Percentiles rank a stretch among this genome's conserved stretches.
phyloP scores from a whole-genome alignment of 768 basidiomycete species.

The Lentinus brumalis region DNA sequence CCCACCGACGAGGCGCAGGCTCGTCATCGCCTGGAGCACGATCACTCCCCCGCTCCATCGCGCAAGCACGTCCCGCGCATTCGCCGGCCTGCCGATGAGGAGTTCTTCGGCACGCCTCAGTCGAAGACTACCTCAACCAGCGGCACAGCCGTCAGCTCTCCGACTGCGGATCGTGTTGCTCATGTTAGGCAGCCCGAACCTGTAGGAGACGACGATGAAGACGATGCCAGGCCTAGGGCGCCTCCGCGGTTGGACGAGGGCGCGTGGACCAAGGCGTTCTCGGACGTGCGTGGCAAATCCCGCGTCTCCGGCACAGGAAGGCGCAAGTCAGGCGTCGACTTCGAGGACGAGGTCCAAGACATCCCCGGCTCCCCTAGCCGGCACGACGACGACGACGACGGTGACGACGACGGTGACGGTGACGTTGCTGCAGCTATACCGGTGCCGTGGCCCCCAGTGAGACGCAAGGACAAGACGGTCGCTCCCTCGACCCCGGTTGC shows the following conservation, averaged over 20 bases:
- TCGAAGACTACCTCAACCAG: not conserved
- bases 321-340: conserved; percentile 9
- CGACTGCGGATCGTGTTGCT: conserved; percentile 4
- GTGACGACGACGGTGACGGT: conserved; percentile 3
- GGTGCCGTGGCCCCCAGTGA: conserved; percentile 15
- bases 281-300: conserved; percentile 17
- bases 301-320: conserved; percentile 5
- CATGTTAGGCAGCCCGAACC: not conserved
- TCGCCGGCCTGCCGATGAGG: not conserved
- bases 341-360: conserved; percentile 3
- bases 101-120: conserved; percentile 13
- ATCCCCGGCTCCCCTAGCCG: not conserved
- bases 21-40: conserved; percentile 2
- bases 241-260: conserved; percentile 28
- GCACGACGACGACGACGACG: conserved; percentile 2
- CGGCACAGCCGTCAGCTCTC: conserved; percentile 2
- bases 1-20: conserved; percentile 7
- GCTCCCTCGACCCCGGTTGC: not conserved
- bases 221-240: conserved; percentile 2
- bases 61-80: conserved; percentile 11
- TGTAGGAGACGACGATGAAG: not conserved
- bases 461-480: conserved; percentile 4
- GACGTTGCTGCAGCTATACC: not conserved
- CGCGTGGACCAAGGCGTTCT: conserved; percentile 26
- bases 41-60: not conserved